Percentiles rank a stretch among this genome's conserved stretches.
Evolutionary conservation across 345 rosid species (phyloP).

Genomic region (Corymbia maculata): DNA sequence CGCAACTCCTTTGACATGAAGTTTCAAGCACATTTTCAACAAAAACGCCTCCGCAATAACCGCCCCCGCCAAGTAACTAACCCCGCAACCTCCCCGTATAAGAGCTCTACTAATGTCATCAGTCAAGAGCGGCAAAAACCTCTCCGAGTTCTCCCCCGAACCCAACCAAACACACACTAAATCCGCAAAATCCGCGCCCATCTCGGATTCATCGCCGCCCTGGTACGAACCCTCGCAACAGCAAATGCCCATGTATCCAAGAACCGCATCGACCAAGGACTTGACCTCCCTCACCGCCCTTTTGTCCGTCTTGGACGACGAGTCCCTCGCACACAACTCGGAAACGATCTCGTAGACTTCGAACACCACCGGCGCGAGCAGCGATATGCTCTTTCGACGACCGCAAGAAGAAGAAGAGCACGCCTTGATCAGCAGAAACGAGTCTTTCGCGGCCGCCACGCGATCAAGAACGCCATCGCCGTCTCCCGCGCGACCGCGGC

Average conservation of each 20-base stretch:
- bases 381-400: constrained; percentile 26
- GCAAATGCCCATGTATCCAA: constrained; percentile 34
- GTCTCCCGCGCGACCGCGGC: constrained; percentile 1
- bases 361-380: constrained; percentile 42
- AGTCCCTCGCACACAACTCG: constrained; percentile 14
- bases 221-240: constrained; percentile 10
- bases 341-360: constrained; percentile 16
- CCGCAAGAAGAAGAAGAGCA: constrained; percentile 24
- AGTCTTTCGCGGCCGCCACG: constrained; percentile 13
- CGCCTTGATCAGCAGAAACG: constrained; percentile 32
- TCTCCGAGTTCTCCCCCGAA: constrained; percentile 5
- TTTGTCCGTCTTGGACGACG: constrained; percentile 21
- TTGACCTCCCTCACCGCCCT: constrained; percentile 15
- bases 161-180: constrained; percentile 34
- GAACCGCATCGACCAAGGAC: constrained; percentile 27
- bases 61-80: constrained; percentile 34
- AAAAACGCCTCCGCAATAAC: constrained; percentile 36
- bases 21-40: constrained; percentile 39
- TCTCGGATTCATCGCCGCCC: constrained; percentile 6
- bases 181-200: constrained; percentile 14
- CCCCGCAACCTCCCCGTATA: constrained; percentile 13
- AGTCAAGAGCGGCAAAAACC: constrained; percentile 30
- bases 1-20: background rate
- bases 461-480: constrained; percentile 19
- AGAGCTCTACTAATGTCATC: constrained; percentile 11